Evolutionary conservation across 2,329 filamentous ascomycete genomes (phyloP).

Genomic region (Diatrype stigma): DNA sequence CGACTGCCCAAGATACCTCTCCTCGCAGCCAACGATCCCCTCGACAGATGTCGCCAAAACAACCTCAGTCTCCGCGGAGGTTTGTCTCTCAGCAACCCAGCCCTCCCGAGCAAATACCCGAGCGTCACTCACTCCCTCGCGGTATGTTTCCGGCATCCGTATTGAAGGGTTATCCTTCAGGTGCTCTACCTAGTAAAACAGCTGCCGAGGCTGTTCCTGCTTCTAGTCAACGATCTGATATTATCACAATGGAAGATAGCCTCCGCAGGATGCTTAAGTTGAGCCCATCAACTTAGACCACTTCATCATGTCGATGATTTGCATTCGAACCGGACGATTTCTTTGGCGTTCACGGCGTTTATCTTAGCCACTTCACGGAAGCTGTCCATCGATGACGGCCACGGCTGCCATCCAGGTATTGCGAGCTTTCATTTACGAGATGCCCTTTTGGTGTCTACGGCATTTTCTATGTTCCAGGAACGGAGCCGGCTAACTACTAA

Average conservation of each 20-base stretch:
- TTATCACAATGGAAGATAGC: slow-evolving; percentile 49
- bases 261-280: slow-evolving; percentile 50
- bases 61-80: background rate
- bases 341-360: background rate
- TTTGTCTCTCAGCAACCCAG: slow-evolving; percentile 3
- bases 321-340: slow-evolving; percentile 4
- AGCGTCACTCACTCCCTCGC: slow-evolving; percentile 11
- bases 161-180: slow-evolving; percentile 14
- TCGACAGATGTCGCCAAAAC: background rate
- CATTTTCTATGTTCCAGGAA: slow-evolving; percentile 12
- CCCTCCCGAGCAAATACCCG: slow-evolving; percentile 4
- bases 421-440: background rate
- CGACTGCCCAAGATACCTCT: slow-evolving; percentile 1
- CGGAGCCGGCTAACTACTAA: slow-evolving; percentile 17
- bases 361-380: background rate
- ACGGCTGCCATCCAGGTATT: background rate
- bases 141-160: slow-evolving; percentile 24
- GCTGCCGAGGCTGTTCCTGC: slow-evolving; percentile 8
- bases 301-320: slow-evolving; percentile 2
- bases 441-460: background rate
- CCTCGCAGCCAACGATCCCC: slow-evolving; percentile 6
- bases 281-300: slow-evolving; percentile 15
- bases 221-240: slow-evolving; percentile 22
- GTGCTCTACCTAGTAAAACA: slow-evolving; percentile 6
- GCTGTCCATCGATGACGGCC: background rate